phyloP scores from a whole-genome alignment of 1,139 yeast species.

The Kodamaea sp. region DNA sequence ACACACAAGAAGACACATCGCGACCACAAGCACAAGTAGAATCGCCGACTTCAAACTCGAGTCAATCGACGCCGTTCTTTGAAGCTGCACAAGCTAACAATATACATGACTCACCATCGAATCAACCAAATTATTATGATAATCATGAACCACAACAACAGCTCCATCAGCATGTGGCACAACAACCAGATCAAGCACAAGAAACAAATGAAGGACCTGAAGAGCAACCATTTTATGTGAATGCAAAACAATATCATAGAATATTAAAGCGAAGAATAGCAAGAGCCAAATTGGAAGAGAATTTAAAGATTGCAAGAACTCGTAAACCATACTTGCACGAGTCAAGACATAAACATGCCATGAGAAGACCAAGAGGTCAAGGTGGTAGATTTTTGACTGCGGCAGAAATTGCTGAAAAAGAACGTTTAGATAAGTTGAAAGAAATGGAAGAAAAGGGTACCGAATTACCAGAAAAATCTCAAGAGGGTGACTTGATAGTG shows the following conservation, averaged over 20 bases:
- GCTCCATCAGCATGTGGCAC: slow-evolving; percentile 9
- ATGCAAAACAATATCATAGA: slow-evolving; percentile 96
- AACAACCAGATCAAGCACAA: slow-evolving; percentile 8
- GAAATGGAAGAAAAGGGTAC: slow-evolving; percentile 34
- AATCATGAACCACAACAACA: slow-evolving; percentile 8
- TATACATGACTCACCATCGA: slow-evolving; percentile 3
- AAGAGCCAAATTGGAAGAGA: slow-evolving; percentile 88
- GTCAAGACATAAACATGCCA: slow-evolving; percentile 97
- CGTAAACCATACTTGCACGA: slow-evolving; percentile 95
- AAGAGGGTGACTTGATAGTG: too few relatives aligned
- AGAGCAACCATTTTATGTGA: slow-evolving; percentile 95
- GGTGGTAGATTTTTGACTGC: slow-evolving; percentile 97
- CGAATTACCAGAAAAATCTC: too few relatives aligned
- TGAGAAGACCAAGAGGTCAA: slow-evolving; percentile 98
- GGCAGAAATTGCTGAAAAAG: slow-evolving; percentile 90
- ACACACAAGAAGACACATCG: slow-evolving; percentile 11
- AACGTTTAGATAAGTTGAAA: slow-evolving; percentile 50
- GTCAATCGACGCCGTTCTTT: slow-evolving; percentile 14
- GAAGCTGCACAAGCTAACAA: slow-evolving; percentile 10
- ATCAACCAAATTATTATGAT: slow-evolving; percentile 1
- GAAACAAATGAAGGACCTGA: slow-evolving; percentile 15
- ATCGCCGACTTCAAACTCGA: slow-evolving; percentile 13
- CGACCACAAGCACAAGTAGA: slow-evolving; percentile 3
- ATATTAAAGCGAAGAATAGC: slow-evolving; percentile 91
- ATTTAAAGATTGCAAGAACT: slow-evolving; percentile 80